A percentile compares a stretch with the other conserved stretches of the same genome.
Conservation (phyloP, 768 basidiomycete species). For the Russula olivacea region DNA sequence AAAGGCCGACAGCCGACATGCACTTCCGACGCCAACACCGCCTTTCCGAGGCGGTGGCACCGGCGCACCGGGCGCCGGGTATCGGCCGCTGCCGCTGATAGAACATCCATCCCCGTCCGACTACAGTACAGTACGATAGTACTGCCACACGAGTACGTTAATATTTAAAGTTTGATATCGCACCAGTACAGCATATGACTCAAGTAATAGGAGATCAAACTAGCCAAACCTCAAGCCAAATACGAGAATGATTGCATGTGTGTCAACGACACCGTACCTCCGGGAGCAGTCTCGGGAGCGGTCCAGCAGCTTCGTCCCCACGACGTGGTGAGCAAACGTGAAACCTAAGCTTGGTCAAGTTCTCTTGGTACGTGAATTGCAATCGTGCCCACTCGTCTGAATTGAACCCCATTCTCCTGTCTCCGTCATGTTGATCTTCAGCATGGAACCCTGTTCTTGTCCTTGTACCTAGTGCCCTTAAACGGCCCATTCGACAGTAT, state of each 20-base stretch:
- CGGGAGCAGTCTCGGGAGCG: no score
- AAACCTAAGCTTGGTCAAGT: neutral
- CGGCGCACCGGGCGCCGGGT: no score
- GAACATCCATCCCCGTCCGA: neutral
- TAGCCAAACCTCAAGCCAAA: neutral
- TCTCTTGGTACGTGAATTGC: neutral
- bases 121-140: no score
- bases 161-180: neutral
- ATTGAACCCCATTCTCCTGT: neutral
- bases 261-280: no score
- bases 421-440: neutral
- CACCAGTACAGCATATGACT: neutral
- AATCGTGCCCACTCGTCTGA: constrained; percentile 8
- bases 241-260: neutral
- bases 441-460: neutral
- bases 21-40: no score
- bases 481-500: neutral
- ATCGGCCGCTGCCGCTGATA: neutral
- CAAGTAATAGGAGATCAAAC: neutral
- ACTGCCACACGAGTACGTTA: neutral
- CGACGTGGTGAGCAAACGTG: neutral
- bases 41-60: no score
- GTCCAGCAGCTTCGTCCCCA: neutral
- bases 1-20: neutral
- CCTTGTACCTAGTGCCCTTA: neutral